Base-by-base conservation (phyloP, 2,329 filamentous ascomycete species). In the Cordyceps cicadae region DNA sequence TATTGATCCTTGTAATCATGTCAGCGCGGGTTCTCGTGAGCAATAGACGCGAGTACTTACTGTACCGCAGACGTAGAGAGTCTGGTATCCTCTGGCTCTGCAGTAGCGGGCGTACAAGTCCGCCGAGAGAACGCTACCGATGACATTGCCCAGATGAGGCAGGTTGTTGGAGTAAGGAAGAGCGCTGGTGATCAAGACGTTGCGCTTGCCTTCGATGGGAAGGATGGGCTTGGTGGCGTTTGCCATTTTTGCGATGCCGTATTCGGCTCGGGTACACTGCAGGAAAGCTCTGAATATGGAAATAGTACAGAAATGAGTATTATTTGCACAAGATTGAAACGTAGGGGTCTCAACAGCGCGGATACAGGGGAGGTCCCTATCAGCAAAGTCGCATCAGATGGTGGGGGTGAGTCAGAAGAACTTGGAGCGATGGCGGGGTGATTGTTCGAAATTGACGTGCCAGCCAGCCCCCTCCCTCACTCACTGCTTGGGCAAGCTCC, bases 171-270 rank as follows among this genome's bases (percentile, higher is more conserved):
- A 76, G 69, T 96, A 96, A 48, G 92, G 92, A 53, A 97, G 76
- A n/a, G 92, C 92, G 67, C 88, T 93, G 49, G 93, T 96, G 68
- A 97, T 87, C 64, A 97, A 83, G 67, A 95, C 85, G 74, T 97
- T 97, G 69, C 87, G 83, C 80, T 96, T 87, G 67, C 88, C 89
- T 71, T 84, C 77, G 69, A 85, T 75, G 65, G 88, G 88, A 65
- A 90, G 74, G 63, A 88, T 83, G 64, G 77, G 76, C 62, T 64
- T 59, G 46, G 52, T 48, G 61, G 50, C 46, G 55, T 34, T 59
- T 54, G 48, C 51, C 60, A 62, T 62, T 34, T 58, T 59, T 17
- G n/a, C 43, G 48, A 39, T 48, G 54, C 51, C 55, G 50, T 54
- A 8, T 50, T 54, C 45, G 50, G 50, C 55, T 50, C 39, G 34